Evolutionary conservation across 2,329 filamentous ascomycete genomes (phyloP).

Genomic region (Aureobasidium sp.): DNA sequence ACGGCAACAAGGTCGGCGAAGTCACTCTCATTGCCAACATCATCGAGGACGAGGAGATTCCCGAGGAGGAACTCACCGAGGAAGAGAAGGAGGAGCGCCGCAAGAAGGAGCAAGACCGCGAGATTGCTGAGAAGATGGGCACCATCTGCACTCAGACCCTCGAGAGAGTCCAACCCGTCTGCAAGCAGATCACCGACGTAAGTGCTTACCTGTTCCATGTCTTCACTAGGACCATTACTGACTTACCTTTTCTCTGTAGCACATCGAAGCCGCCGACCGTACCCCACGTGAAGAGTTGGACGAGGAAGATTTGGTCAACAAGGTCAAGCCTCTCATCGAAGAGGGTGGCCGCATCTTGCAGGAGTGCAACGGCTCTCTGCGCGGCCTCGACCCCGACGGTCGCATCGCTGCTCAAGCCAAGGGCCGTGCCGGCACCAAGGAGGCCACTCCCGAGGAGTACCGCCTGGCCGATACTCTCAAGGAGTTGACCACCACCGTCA

Average conservation of each 20-base stretch:
- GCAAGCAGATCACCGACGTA: constrained; percentile 77
- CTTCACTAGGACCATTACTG: constrained; percentile 21
- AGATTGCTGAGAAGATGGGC: constrained; percentile 70
- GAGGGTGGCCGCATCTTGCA: constrained; percentile 73
- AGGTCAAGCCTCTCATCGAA: constrained; percentile 82
- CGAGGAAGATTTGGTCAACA: constrained; percentile 77
- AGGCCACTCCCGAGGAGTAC: constrained; percentile 76
- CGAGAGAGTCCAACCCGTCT: constrained; percentile 75
- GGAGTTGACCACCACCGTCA: constrained; percentile 73
- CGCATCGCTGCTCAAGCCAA: constrained; percentile 79
- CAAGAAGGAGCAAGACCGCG: constrained; percentile 57
- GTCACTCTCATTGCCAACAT: constrained; percentile 55
- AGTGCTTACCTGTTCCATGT: constrained; percentile 22
- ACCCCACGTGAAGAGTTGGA: constrained; percentile 81
- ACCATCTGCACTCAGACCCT: constrained; percentile 67
- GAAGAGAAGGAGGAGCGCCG: constrained; percentile 43
- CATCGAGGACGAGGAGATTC: constrained; percentile 47
- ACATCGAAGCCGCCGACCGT: constrained; percentile 71
- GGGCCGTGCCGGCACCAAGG: constrained; percentile 63
- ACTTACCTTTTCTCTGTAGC: constrained; percentile 35
- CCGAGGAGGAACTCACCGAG: constrained; percentile 50
- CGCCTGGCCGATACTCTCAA: constrained; percentile 78
- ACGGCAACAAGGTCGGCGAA: constrained; percentile 56
- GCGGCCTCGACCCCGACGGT: constrained; percentile 81
- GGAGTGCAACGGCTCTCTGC: constrained; percentile 79